Evolutionary conservation across 805 yeast species (phyloP).

Genomic region (Clavispora santaluciae): DNA sequence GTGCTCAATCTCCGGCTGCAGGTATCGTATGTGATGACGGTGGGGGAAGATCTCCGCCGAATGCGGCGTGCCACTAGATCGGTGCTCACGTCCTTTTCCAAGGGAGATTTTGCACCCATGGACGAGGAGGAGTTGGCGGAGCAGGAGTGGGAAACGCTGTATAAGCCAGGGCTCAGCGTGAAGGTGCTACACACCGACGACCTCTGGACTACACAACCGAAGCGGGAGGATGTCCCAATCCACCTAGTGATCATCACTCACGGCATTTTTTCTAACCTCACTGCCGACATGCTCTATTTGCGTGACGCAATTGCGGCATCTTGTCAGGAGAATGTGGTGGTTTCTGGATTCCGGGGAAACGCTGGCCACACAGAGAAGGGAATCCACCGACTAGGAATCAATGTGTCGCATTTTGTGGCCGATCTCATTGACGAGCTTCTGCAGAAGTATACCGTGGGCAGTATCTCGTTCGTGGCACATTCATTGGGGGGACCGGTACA

Average conservation of each 20-base stretch:
- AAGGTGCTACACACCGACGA: conserved; percentile 24
- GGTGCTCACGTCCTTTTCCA: conserved; percentile 9
- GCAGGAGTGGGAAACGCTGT: conserved; percentile 7
- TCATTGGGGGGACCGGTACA: conserved; percentile 42
- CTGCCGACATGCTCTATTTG: conserved; percentile 42
- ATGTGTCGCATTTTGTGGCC: conserved; percentile 26
- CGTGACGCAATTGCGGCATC: conserved; percentile 27
- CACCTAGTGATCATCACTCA: conserved; percentile 41
- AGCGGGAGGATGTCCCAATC: conserved; percentile 24
- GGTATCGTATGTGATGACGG: conserved; percentile 30
- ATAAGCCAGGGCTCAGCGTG: conserved; percentile 18
- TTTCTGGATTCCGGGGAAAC: conserved; percentile 36
- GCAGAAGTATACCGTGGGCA: conserved; percentile 15
- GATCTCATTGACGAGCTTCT: conserved; percentile 21
- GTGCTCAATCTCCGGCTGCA: conserved; percentile 29
- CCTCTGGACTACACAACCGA: conserved; percentile 26
- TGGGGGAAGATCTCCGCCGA: conserved; percentile 31
- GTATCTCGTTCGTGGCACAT: conserved; percentile 40
- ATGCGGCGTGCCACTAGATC: conserved; percentile 32
- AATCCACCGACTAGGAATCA: conserved; percentile 31
- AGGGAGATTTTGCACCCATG: conserved; percentile 12
- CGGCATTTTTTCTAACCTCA: conserved; percentile 39
- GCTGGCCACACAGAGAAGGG: conserved; percentile 42
- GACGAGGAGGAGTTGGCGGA: conserved; percentile 9
- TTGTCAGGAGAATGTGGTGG: conserved; percentile 27